These are phyloP conservation scores for Cytospora piceae DNA, from an alignment of 2,329 filamentous ascomycete genomes.

Conservation along the genomic window DNA sequence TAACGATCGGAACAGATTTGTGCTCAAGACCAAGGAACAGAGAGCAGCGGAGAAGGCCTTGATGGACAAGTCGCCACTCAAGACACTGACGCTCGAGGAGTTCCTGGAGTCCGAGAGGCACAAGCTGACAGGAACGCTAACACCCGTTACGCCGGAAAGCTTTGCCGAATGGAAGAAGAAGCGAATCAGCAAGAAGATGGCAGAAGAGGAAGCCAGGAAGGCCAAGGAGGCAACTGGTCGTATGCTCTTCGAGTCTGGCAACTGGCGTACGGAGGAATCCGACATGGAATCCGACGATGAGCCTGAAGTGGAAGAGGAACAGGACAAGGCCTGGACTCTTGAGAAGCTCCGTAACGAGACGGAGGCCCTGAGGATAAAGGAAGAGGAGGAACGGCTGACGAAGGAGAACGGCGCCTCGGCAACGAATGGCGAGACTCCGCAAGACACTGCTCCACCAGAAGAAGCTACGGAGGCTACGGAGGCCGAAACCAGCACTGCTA, in stretches of 20 bases:
- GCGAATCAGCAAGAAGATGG: slow-evolving; percentile 90
- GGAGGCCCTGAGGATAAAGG: slow-evolving; percentile 71
- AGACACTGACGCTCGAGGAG: slow-evolving; percentile 93
- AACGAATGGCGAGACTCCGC: slow-evolving; percentile 30
- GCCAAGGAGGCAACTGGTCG: slow-evolving; percentile 95
- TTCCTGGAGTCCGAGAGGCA: slow-evolving; percentile 96
- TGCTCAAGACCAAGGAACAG: slow-evolving; percentile 98
- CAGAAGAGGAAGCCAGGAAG: slow-evolving; percentile 85
- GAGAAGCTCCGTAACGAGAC: slow-evolving; percentile 84
- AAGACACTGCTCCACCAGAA: slow-evolving; percentile 25
- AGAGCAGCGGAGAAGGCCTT: slow-evolving; percentile 92
- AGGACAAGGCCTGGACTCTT: slow-evolving; percentile 71
- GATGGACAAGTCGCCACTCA: slow-evolving; percentile 92
- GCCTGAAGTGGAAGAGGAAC: slow-evolving; percentile 56
- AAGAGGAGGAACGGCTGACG: slow-evolving; percentile 73
- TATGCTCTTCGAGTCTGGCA: slow-evolving; percentile 94
- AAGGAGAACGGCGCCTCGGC: slow-evolving; percentile 38
- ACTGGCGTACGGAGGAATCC: slow-evolving; percentile 73
- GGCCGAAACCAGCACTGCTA: slow-evolving; percentile 24
- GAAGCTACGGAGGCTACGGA: slow-evolving; percentile 6
- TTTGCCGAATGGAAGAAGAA: slow-evolving; percentile 99
- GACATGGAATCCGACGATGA: slow-evolving; percentile 70
- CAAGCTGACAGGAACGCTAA: slow-evolving; percentile 88
- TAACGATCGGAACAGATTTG: slow-evolving; percentile 64
- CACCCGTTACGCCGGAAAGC: slow-evolving; percentile 87